Percentiles rank a stretch among this genome's conserved stretches.
These are phyloP conservation scores for Naumovozyma dairenensis DNA, from an alignment of 805 yeast species.

Conservation along the genomic window DNA sequence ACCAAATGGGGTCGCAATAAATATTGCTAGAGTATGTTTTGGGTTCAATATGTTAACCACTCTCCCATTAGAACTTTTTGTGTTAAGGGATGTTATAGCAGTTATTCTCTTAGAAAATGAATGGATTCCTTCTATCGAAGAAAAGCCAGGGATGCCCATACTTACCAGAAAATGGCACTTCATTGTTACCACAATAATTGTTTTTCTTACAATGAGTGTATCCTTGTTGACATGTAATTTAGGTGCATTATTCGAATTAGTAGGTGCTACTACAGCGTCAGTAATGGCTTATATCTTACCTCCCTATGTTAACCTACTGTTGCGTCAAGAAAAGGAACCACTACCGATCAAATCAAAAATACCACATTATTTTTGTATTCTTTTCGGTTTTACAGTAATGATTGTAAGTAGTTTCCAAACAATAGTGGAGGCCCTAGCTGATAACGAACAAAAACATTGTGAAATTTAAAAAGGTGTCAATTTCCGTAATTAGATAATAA, in stretches of 20 bases:
- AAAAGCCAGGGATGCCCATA: background rate
- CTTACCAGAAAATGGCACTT: background rate
- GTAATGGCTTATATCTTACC: constrained; percentile 88
- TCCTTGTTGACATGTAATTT: constrained; percentile 76
- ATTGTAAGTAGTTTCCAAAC: constrained; percentile 72
- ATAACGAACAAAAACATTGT: constrained; percentile 42
- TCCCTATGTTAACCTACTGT: constrained; percentile 67
- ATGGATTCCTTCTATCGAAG: constrained; percentile 31
- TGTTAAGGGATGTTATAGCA: constrained; percentile 75
- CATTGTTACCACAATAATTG: constrained; percentile 51
- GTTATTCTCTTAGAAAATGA: constrained; percentile 30
- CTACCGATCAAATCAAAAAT: constrained; percentile 33
- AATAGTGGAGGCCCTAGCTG: constrained; percentile 36
- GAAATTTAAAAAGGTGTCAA: constrained; percentile 16
- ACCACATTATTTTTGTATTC: constrained; percentile 51
- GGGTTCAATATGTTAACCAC: constrained; percentile 91
- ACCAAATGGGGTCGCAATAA: constrained; percentile 60
- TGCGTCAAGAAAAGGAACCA: constrained; percentile 39
- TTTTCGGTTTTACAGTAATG: constrained; percentile 73
- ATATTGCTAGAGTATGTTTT: constrained; percentile 81
- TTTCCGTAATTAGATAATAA: no score
- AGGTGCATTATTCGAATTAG: constrained; percentile 80
- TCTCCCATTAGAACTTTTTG: constrained; percentile 83
- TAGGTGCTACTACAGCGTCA: constrained; percentile 90
- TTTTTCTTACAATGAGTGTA: constrained; percentile 61